A percentile compares a stretch with the other conserved stretches of the same genome.
Evolutionary conservation across 2,329 filamentous ascomycete genomes (phyloP).

Genomic region (Thielaviopsis ethacetica): DNA sequence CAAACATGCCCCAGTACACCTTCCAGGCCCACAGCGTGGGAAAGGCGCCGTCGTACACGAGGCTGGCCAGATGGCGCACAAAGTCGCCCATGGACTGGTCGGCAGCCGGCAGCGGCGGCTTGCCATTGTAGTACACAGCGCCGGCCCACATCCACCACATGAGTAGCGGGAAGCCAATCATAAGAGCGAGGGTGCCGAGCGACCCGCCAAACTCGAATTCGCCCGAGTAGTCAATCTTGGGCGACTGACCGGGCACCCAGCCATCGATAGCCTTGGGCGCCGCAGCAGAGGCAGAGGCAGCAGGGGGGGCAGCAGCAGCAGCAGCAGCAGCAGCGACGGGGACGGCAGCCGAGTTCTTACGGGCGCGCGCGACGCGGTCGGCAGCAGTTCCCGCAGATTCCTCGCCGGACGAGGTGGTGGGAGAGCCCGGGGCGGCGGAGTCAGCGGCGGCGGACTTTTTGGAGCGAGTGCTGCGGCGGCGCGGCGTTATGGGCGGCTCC

Average conservation of each 20-base stretch:
- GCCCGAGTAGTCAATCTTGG: slow-evolving; percentile 45
- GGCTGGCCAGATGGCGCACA: slow-evolving; percentile 46
- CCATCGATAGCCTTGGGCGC: slow-evolving; percentile 29
- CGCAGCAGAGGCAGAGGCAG: slow-evolving; percentile 16
- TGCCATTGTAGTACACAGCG: slow-evolving; percentile 78
- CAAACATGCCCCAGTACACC: slow-evolving; percentile 89
- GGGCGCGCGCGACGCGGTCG: not conserved
- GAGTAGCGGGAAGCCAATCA: slow-evolving; percentile 80
- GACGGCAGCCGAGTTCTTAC: slow-evolving; percentile 1
- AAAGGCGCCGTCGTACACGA: slow-evolving; percentile 73
- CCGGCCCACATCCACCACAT: slow-evolving; percentile 99
- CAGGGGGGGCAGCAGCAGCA: slow-evolving; percentile 15
- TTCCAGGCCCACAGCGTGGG: slow-evolving; percentile 69
- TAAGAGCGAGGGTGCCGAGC: slow-evolving; percentile 64
- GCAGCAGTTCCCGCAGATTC: not conserved
- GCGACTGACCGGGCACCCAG: slow-evolving; percentile 42
- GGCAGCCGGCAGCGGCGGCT: slow-evolving; percentile 49
- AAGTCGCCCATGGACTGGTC: slow-evolving; percentile 59
- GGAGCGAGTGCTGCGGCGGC: not conserved
- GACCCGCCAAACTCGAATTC: slow-evolving; percentile 78
- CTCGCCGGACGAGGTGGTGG: not conserved
- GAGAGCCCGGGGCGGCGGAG: not conserved
- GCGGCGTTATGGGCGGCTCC: not conserved
- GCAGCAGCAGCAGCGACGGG: not conserved
- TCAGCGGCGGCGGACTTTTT: slow-evolving; percentile 3